These are phyloP conservation scores for Lichtheimia hyalospora DNA, from an alignment of 371 early-diverging fungal species.

Conservation along the genomic window DNA sequence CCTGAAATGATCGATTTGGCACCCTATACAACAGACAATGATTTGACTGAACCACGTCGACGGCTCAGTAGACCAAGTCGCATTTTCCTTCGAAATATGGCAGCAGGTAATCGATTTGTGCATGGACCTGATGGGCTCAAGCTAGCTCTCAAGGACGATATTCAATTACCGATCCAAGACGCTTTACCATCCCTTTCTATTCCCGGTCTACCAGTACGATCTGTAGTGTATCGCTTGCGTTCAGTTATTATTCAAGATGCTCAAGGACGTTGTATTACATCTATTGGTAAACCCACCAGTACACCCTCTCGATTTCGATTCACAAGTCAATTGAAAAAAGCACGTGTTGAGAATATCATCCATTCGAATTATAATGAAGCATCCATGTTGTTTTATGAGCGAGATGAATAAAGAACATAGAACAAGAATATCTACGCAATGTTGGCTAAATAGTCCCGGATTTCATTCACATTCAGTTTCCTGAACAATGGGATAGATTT, in stretches of 20 bases:
- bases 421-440: slow-evolving; percentile 61
- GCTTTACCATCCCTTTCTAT: too few species aligned
- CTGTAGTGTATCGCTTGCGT: too few species aligned
- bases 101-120: background rate
- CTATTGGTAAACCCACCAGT: too few species aligned
- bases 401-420: slow-evolving; percentile 10
- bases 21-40: background rate
- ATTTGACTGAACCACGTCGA: background rate
- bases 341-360: too few species aligned
- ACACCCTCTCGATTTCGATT: too few species aligned
- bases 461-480: slow-evolving; percentile 74
- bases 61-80: slow-evolving; percentile 1
- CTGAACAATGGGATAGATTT: slow-evolving; percentile 70
- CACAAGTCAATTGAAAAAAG: too few species aligned
- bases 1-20: background rate
- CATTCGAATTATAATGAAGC: background rate
- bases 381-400: slow-evolving; percentile 6
- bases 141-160: too few species aligned
- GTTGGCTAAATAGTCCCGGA: slow-evolving; percentile 96
- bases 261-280: background rate
- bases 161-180: too few species aligned
- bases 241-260: too few species aligned
- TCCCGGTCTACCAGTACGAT: too few species aligned
- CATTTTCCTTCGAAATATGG: background rate
- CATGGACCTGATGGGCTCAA: background rate